Base-by-base conservation (phyloP, 495 filamentous ascomycete species). In the Pyrenopolyporus hunteri region DNA sequence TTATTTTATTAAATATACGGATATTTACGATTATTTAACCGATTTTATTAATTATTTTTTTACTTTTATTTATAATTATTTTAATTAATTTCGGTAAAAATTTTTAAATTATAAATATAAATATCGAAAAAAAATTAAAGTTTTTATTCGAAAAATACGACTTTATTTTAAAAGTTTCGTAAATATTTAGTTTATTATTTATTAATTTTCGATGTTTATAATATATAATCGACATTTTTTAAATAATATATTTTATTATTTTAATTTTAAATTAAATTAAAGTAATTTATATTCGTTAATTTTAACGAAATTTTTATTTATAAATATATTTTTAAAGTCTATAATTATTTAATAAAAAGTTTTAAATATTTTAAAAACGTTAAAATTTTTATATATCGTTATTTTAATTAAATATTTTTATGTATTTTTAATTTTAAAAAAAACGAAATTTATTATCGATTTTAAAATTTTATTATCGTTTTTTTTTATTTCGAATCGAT, bases 301-400 rank as follows among this genome's bases (percentile, higher is more conserved):
- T 11, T 29, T 47, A 20, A 22, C n/a, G 8, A 29, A 47, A 6
- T 7, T 33, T 32, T 32, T 32, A 33, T 47, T 47, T 11, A n/a
- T 20, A 22, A 47, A 47, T 1, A 47, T 47, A 20, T 32, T 20
- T 32, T 19, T 19, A 33, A 20, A 49, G 13, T 49, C 3, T 23
- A 37, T 9, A 10, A 49, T 49, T 16, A 36, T 14, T 7, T 8
- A n/a, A 11, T 6, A 36, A 36, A 37, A 49, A 20, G 6, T 22
- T 22, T 49, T 36, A 14, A 25, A 23, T 1, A 25, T 25, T 3
- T 23, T 37, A 4, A 20, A 17, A 8, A 36, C 26, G 9, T 36
- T 49, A 6, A 49, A 9, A 28, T 49, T 49, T 14, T 49, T 36
- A 36, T 37, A 49, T 19, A 49, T 47, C 7, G 13, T 47, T 11